Base-by-base conservation (phyloP, 2,329 filamentous ascomycete species). In the Stemphylium lycopersici region DNA sequence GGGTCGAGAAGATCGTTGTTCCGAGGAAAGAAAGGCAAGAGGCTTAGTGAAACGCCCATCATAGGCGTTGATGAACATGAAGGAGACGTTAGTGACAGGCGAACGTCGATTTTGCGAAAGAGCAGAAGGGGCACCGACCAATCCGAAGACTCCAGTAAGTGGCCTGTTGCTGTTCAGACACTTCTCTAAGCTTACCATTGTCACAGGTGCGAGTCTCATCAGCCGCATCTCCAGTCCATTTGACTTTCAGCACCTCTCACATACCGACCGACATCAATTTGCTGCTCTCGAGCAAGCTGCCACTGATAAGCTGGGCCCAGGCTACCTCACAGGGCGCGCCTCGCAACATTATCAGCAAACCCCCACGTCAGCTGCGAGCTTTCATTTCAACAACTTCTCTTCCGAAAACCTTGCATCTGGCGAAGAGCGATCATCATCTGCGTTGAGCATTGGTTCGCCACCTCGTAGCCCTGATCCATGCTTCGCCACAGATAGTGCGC, bases 221-320 rank as follows among this genome's bases (percentile, higher is more conserved):
- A 60, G 66, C 43, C 69, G 67, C 52, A 87, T 87, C 47, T 88
- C 85, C 0, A 80, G 80, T 52, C 85, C 85, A 1, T 88, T 85
- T 70, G 83, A 86, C 62, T 88, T 88, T 66, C 84, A 87, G 58
- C 85, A 87, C 64, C 71, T 88, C 47, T 84, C 83, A 32, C 84
- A 87, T 65, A 84, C 84, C 24, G 80, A 81, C 51, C 80, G 81
- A 20, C 72, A 80, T 20, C 81, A 87, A 51, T 79, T 86, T 51
- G 78, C 81, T 29, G 76, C 76, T 3, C 71, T 87, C 16, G 79
- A 84, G 34, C 79, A 78, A 31, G 76, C 81, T 11, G 78, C 80
- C 48, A 78, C 82, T 50, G 51, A 56, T 13, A 56, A 56, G 20
- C 32, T 52, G 31, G 48, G 44, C 33, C 32, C 56, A 11, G 81